phyloP scores from a whole-genome alignment of 2,329 filamentous ascomycete genomes.

The Pseudocercospora musae region DNA sequence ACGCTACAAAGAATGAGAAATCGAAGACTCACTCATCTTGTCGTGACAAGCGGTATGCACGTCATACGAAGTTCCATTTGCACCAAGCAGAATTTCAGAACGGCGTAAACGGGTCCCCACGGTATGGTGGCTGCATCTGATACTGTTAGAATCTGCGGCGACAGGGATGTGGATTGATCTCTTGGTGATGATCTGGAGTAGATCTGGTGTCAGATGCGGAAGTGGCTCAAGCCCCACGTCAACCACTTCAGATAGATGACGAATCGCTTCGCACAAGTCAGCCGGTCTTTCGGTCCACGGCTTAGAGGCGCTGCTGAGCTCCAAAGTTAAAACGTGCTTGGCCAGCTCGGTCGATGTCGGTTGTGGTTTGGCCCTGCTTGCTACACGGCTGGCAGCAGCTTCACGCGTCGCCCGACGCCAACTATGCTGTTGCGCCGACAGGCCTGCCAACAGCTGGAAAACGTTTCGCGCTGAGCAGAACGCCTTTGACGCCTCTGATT shows the following conservation, averaged over 20 bases:
- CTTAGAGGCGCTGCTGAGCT: background rate
- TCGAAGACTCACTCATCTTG: background rate
- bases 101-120: background rate
- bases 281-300: background rate
- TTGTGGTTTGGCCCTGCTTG: background rate
- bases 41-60: background rate
- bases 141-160: background rate
- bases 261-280: background rate
- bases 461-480: constrained; percentile 69
- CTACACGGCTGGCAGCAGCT: background rate
- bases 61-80: background rate
- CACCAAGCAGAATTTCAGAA: background rate
- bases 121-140: background rate
- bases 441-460: constrained; percentile 45
- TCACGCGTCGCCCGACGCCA: background rate
- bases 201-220: background rate
- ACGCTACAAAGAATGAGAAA: background rate
- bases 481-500: constrained; percentile 75
- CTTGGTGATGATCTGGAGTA: background rate
- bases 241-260: background rate
- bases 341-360: background rate
- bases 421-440: constrained; percentile 9
- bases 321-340: background rate
- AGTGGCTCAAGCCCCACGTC: background rate
- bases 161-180: background rate